Evolutionary conservation across 805 yeast genomes (phyloP).

Genomic region (Phaffomyces thermotolerans): DNA sequence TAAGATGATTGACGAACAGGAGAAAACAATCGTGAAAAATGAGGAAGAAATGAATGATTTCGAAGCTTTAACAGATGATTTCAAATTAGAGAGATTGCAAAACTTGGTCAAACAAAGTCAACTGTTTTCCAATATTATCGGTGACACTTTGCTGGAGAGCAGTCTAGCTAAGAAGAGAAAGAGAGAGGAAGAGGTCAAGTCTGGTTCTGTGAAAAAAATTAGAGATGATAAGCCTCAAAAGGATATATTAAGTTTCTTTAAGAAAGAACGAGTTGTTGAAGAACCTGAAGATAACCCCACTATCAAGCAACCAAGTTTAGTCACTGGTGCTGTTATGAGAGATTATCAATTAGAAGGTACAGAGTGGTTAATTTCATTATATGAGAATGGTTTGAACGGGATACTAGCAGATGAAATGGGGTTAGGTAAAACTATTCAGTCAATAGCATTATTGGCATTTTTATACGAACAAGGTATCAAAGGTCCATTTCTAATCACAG

Average conservation of each 20-base stretch:
- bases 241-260: conserved; percentile 21
- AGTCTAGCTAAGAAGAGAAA: conserved; percentile 29
- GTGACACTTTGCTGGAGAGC: conserved; percentile 62
- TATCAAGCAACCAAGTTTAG: conserved; percentile 44
- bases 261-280: conserved; percentile 8
- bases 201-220: conserved; percentile 14
- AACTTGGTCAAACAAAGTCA: conserved; percentile 82
- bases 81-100: conserved; percentile 59
- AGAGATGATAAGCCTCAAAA: conserved; percentile 9
- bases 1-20: conserved; percentile 10
- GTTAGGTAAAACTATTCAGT: conserved; percentile 86
- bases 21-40: conserved; percentile 1
- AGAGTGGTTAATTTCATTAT: conserved; percentile 82
- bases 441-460: conserved; percentile 71
- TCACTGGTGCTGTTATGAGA: conserved; percentile 58
- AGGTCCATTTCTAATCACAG: conserved; percentile 75
- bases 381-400: conserved; percentile 92
- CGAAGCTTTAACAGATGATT: conserved; percentile 41
- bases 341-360: conserved; percentile 86
- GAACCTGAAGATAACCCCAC: conserved; percentile 12
- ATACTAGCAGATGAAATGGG: conserved; percentile 98
- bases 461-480: conserved; percentile 68
- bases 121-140: conserved; percentile 77
- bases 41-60: conserved; percentile 17
- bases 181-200: conserved; percentile 16